Evolutionary conservation across 805 yeast species (phyloP).

Genomic region (Kodamaea leandrae): DNA sequence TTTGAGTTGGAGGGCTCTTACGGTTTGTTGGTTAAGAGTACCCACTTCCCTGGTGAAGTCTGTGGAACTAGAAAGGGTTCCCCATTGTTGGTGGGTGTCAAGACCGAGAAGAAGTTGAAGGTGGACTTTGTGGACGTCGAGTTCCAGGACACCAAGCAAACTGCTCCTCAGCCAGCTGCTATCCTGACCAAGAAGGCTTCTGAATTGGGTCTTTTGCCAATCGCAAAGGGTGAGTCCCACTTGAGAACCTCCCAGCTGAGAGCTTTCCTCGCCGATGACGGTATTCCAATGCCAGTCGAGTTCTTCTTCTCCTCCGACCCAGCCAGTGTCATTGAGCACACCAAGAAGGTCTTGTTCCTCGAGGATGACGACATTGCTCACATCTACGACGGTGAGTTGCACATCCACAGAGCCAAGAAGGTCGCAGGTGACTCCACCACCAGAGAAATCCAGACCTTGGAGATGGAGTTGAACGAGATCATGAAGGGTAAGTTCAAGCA

Average conservation of each 20-base stretch:
- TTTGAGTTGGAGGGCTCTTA: constrained; percentile 96
- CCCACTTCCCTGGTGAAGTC: constrained; percentile 92
- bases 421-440: constrained; percentile 82
- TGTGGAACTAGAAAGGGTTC: constrained; percentile 98
- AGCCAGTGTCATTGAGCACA: constrained; percentile 92
- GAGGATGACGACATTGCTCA: constrained; percentile 99
- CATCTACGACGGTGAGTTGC: constrained; percentile 96
- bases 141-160: constrained; percentile 66
- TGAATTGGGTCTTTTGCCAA: constrained; percentile 46
- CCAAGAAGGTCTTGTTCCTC: constrained; percentile 91
- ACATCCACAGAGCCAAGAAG: constrained; percentile 92
- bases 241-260: constrained; percentile 91
- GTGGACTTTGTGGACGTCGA: constrained; percentile 98
- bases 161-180: constrained; percentile 16
- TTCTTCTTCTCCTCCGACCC: constrained; percentile 97
- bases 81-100: constrained; percentile 95
- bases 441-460: constrained; percentile 94
- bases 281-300: constrained; percentile 89
- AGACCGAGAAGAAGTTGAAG: constrained; percentile 90
- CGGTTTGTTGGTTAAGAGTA: constrained; percentile 88
- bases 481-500: constrained; percentile 97
- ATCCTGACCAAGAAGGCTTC: constrained; percentile 16
- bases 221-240: constrained; percentile 51
- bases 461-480: constrained; percentile 94
- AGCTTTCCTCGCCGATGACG: constrained; percentile 94